Base-by-base conservation (phyloP, 192 early-diverging fungal genomes). In the Coemansia sp. region DNA sequence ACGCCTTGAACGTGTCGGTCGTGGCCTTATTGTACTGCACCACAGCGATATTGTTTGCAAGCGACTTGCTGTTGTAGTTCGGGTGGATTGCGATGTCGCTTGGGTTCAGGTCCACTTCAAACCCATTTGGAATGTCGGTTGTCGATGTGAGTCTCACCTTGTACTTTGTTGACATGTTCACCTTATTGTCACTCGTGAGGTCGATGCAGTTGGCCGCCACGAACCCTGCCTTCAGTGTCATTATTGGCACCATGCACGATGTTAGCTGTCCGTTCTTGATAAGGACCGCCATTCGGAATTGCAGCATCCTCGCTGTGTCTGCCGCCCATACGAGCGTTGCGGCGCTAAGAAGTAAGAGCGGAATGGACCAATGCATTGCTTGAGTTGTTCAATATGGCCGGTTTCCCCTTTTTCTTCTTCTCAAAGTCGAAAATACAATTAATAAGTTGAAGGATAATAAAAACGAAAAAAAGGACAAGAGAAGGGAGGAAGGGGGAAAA, bases 201-300 rank as follows among this genome's bases (percentile, higher is more conserved):
- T 59, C 57, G 5, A 81, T 53, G 53, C 79, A 81, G 44, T 73
- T 81, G n/a, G 79, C 79, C 0, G 79, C 67, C 17, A 71, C 54
- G 64, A 72, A 72, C 8, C 64, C 79, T 0, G 66, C 19, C 46
- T 32, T 46, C 25, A 67, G 68, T 46, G 72, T 67, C 39, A 81
- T 72, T n/a, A 81, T 63, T 14, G 70, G 73, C 43, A 81, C 20
- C 58, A 75, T 73, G 64, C 79, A 81, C 17, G 79, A 67, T 19
- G 79, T 81, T 16, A 72, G 73, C 38, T 66, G 13, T n/a, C 68
- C 71, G 41, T 82, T 73, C 44, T 76, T 76, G 13, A 10, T 40
- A 9, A 59, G 57, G 11, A 59, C 38, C 9, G 57, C 57, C 38
- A 38, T 41, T 4, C 39, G 32, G 13, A 59, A 59, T 7, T 41